Conservation (phyloP, 768 basidiomycete genomes). For the Galerina sulciceps region DNA sequence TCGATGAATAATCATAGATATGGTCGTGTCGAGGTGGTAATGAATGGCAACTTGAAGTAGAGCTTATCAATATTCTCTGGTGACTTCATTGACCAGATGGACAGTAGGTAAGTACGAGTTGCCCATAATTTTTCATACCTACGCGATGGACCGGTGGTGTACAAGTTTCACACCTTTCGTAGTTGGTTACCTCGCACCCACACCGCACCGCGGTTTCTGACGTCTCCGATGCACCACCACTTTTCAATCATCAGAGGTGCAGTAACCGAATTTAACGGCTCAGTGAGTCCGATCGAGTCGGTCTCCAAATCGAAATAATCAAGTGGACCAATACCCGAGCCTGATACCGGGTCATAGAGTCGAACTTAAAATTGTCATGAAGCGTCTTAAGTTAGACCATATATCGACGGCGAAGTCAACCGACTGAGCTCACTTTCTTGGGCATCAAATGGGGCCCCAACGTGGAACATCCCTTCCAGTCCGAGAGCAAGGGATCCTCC, state of each 20-base stretch:
- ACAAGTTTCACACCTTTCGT: slow-evolving; percentile 1
- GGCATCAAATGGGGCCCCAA: slow-evolving; percentile 74
- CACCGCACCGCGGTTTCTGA: slow-evolving; percentile 63
- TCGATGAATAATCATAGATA: no score
- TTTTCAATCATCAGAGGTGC: slow-evolving; percentile 62
- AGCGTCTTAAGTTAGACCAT: background rate
- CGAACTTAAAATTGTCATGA: slow-evolving; percentile 37
- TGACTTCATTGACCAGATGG: no score
- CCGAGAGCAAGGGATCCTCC: slow-evolving; percentile 79
- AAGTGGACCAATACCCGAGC: slow-evolving; percentile 60
- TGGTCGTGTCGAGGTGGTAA: background rate
- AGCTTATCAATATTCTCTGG: no score
- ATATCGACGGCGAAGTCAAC: background rate
- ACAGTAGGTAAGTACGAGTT: no score
- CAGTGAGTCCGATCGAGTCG: background rate
- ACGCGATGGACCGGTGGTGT: background rate
- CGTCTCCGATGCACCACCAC: slow-evolving; percentile 89
- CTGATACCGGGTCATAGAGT: slow-evolving; percentile 44
- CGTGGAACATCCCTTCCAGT: slow-evolving; percentile 59
- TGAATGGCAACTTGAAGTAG: background rate
- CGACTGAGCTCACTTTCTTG: slow-evolving; percentile 65
- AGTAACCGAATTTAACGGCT: background rate
- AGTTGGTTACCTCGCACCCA: slow-evolving; percentile 73
- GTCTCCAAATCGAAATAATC: slow-evolving; percentile 66
- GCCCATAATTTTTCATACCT: background rate